Evolutionary conservation across 2,329 filamentous ascomycete species (phyloP).

Genomic region (Neofusicoccum kwambonambiense): DNA sequence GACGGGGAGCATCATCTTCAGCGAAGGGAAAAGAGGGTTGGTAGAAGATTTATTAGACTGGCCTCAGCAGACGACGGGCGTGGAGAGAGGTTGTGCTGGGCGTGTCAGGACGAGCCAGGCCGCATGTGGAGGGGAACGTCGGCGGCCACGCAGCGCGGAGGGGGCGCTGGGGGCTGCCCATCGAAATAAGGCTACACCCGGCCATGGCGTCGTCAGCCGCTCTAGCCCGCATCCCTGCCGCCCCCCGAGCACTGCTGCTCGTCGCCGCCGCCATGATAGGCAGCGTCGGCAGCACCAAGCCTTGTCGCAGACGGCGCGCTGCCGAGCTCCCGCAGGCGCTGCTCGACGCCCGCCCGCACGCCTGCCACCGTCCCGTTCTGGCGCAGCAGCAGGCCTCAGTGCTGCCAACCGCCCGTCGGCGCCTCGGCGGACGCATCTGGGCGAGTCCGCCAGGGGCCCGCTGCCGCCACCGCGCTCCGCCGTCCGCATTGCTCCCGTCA

Average conservation of each 20-base stretch:
- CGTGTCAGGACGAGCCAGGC: not conserved
- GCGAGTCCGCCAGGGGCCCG: not conserved
- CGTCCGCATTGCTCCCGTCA: too few species aligned
- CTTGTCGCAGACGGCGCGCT: not conserved
- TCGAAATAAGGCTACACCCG: slow-evolving; percentile 10
- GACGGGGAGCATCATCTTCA: not conserved
- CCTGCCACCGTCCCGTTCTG: too few species aligned
- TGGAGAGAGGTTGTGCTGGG: not conserved
- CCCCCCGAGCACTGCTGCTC: not conserved
- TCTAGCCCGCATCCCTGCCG: not conserved
- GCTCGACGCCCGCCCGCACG: too few species aligned
- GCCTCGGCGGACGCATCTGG: not conserved
- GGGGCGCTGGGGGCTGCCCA: not conserved
- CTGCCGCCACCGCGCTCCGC: too few species aligned
- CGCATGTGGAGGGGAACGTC: slow-evolving; percentile 1
- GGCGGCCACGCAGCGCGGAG: slow-evolving; percentile 3
- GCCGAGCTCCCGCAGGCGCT: not conserved
- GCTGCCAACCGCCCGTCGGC: too few species aligned
- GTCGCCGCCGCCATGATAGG: not conserved
- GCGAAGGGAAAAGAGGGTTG: not conserved
- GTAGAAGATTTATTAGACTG: not conserved
- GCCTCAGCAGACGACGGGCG: not conserved
- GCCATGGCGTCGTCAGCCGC: slow-evolving; percentile 6
- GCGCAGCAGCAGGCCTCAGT: too few species aligned
- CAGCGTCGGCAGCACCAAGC: not conserved